Evolutionary conservation across 257 asterid genomes (phyloP).

Genomic region (Jacaranda copaia): DNA sequence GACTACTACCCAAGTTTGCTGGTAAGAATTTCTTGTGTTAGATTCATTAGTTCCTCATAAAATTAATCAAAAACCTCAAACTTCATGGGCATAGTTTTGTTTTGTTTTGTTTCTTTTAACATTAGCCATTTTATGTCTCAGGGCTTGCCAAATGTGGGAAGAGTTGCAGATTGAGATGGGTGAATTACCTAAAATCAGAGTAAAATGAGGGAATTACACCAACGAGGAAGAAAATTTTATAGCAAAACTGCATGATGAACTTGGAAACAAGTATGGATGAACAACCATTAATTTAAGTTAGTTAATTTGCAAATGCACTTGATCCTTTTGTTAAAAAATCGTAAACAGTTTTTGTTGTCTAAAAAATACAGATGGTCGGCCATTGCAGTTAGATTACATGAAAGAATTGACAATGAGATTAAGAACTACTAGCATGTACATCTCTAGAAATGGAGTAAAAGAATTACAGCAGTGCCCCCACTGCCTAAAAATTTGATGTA

Average conservation of each 20-base stretch:
- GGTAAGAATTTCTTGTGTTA: constrained; percentile 24
- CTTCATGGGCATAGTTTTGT: no score
- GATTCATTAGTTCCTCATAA: no score
- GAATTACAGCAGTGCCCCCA: no score
- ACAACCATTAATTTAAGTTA: no score
- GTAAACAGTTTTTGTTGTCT: not conserved
- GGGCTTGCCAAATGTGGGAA: no score
- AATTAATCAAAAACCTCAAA: no score
- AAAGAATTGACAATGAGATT: constrained; percentile 39
- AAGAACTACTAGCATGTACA: constrained; percentile 39
- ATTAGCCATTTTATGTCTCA: no score
- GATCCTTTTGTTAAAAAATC: not conserved
- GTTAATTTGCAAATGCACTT: no score
- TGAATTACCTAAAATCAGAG: constrained; percentile 46
- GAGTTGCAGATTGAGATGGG: no score
- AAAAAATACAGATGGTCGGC: constrained; percentile 41
- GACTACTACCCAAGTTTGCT: constrained; percentile 53
- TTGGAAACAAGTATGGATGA: constrained; percentile 42
- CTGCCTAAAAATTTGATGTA: no score
- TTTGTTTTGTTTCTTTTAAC: no score
- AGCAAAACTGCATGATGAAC: constrained; percentile 31
- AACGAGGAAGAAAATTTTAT: constrained; percentile 40
- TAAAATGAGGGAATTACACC: constrained; percentile 39
- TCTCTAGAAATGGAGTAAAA: constrained; percentile 25
- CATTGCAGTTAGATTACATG: constrained; percentile 35